Evolutionary conservation across 2,329 filamentous ascomycete species (phyloP), one percentile per base, ranked within the genome.

Genomic region (Rosellinia necatrix): DNA sequence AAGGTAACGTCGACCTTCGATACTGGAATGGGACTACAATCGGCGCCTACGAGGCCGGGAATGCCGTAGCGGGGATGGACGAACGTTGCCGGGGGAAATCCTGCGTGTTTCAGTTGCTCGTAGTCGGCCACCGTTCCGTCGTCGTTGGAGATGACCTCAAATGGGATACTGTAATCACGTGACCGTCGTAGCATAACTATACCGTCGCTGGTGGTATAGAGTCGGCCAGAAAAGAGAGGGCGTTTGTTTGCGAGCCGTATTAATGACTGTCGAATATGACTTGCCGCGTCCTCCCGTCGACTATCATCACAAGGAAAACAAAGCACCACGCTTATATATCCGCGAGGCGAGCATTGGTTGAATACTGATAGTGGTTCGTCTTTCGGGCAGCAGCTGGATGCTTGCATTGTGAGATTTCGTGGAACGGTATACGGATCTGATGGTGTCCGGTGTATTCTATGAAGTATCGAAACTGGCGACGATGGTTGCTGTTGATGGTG

Each of bases 1-100:
- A 76, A 70, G 35, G 71, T 69, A n/a, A 69, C 72, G 12, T 73
- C 70, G 5, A 78, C 67, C n/a, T 68, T 68, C 2, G 71, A 69
- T 9, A 74, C 74, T 0, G 75, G 76, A 21, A 76, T 65, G 0
- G 62, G 61, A 5, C 58, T 60, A n/a, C 58, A 41, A 30, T 55
- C 48, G 25, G 59, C 52, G 27, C 49, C 62, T 21, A 64, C 41
- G 24, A 53, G 57, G 12, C 68, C 68, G 2, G 63, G 56, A 4
- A 65, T 58, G 19, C 60, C 60, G 27, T 65, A 70, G 9, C 61
- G 60, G 29, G 65, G 51, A 19, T 63, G 38, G 35, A 69, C 56
- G 51, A 72, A 72, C 4, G 48, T 58, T 15, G 54, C 59, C 19
- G 69, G 68, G 8, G 69, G 67, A 34, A 71, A 71, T 5, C 64